Conservation (phyloP, 441 rosid genomes). For the Populus trichocarpa region DNA sequence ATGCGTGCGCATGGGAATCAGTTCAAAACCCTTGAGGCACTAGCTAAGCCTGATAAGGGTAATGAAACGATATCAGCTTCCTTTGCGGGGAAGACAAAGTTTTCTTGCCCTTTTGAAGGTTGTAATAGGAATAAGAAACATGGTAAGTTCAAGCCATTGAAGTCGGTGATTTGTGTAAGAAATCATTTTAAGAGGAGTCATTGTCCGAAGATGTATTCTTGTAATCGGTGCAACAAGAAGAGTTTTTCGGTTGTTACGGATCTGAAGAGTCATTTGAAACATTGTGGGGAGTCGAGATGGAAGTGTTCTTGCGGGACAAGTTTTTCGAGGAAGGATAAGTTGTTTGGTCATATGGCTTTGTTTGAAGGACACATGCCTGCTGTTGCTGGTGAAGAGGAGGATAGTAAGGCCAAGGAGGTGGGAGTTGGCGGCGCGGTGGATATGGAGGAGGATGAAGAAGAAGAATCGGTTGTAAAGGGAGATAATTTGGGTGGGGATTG, state of each 20-base stretch:
- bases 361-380: slow-evolving; percentile 79
- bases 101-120: slow-evolving; percentile 63
- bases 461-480: slow-evolving; percentile 15
- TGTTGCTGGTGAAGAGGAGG: slow-evolving; percentile 21
- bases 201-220: slow-evolving; percentile 61
- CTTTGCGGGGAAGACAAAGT: slow-evolving; percentile 21
- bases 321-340: slow-evolving; percentile 65
- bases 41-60: slow-evolving; percentile 39
- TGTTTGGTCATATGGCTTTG: slow-evolving; percentile 60
- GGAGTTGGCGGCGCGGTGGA: background rate
- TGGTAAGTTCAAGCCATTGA: slow-evolving; percentile 47
- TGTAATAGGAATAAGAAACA: slow-evolving; percentile 57
- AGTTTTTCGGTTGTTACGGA: slow-evolving; percentile 54
- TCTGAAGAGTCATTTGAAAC: slow-evolving; percentile 58
- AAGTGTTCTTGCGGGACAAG: slow-evolving; percentile 60
- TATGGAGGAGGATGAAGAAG: slow-evolving; percentile 19
- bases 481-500: slow-evolving; percentile 7
- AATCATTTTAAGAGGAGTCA: slow-evolving; percentile 76
- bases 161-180: slow-evolving; percentile 55
- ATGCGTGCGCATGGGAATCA: slow-evolving; percentile 75
- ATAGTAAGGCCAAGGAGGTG: slow-evolving; percentile 9
- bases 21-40: slow-evolving; percentile 58
- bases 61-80: background rate
- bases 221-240: slow-evolving; percentile 56
- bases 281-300: slow-evolving; percentile 59